Evolutionary conservation across 305 asterid species (phyloP).

Genomic region (Fraxinus nigra): DNA sequence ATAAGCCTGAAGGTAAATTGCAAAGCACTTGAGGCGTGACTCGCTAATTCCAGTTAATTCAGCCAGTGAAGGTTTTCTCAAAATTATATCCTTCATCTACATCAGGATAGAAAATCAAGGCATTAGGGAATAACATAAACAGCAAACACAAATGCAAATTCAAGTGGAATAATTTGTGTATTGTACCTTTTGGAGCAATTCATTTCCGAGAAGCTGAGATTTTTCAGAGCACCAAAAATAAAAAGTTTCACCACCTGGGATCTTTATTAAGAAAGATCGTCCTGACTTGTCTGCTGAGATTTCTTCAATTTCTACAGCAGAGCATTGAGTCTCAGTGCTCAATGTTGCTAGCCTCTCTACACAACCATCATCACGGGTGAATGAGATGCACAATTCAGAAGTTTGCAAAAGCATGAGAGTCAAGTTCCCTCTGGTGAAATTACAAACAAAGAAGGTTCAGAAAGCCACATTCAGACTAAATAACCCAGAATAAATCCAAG

Average conservation of each 20-base stretch:
- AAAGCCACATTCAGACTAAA: conserved; percentile 19
- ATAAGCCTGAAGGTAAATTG: conserved; percentile 69
- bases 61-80: conserved; percentile 67
- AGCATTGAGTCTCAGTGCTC: conserved; percentile 36
- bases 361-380: conserved; percentile 79
- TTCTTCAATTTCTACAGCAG: conserved; percentile 51
- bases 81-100: conserved; percentile 80
- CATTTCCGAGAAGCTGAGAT: conserved; percentile 65
- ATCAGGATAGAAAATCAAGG: conserved; percentile 17
- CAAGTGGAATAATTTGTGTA: background rate
- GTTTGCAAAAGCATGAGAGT: conserved; percentile 79
- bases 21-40: conserved; percentile 73
- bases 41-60: conserved; percentile 83
- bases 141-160: background rate
- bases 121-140: conserved; percentile 14
- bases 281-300: conserved; percentile 75
- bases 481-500: conserved; percentile 8
- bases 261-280: conserved; percentile 63
- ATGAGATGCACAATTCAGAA: conserved; percentile 76
- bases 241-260: conserved; percentile 36
- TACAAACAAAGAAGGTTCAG: conserved; percentile 20
- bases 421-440: conserved; percentile 74
- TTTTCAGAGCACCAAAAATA: conserved; percentile 91
- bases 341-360: conserved; percentile 64
- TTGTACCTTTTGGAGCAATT: conserved; percentile 72